phyloP scores from a whole-genome alignment of 176 grass and related monocot species.

The Triticum timopheevii region DNA sequence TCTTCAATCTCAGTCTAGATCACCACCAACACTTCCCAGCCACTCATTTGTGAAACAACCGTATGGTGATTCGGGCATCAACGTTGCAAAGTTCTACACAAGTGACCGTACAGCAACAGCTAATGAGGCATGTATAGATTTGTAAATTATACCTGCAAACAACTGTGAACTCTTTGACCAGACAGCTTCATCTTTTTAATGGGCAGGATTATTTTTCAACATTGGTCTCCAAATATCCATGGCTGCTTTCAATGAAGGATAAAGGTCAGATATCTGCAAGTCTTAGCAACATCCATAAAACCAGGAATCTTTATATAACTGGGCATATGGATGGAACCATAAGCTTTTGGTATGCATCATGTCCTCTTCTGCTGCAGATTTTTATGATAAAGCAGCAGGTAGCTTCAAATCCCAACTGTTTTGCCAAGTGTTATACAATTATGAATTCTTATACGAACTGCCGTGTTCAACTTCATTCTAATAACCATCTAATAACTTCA shows the following conservation, averaged over 20 bases:
- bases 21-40: conserved; percentile 66
- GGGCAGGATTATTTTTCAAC: conserved; percentile 58
- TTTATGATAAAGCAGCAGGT: conserved; percentile 89
- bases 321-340: conserved; percentile 91
- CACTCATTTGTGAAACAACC: conserved; percentile 60
- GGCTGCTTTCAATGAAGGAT: conserved; percentile 72
- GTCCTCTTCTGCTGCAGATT: conserved; percentile 67
- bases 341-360: conserved; percentile 95
- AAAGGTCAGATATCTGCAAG: conserved; percentile 53
- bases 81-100: conserved; percentile 61
- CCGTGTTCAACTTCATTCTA: conserved; percentile 1
- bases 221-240: conserved; percentile 61
- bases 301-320: conserved; percentile 78
- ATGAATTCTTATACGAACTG: conserved; percentile 8
- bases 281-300: conserved; percentile 56
- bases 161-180: conserved; percentile 25
- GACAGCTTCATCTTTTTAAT: conserved; percentile 21
- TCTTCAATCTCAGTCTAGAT: conserved; percentile 74
- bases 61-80: conserved; percentile 72
- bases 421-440: conserved; percentile 20
- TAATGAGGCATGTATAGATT: conserved; percentile 62
- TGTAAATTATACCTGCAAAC: conserved; percentile 31
- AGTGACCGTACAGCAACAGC: conserved; percentile 37
- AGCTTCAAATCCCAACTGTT: conserved; percentile 22
- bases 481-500: conserved; percentile 17